Base-by-base conservation (phyloP, 257 asterid species). In the Petunia axillaris region DNA sequence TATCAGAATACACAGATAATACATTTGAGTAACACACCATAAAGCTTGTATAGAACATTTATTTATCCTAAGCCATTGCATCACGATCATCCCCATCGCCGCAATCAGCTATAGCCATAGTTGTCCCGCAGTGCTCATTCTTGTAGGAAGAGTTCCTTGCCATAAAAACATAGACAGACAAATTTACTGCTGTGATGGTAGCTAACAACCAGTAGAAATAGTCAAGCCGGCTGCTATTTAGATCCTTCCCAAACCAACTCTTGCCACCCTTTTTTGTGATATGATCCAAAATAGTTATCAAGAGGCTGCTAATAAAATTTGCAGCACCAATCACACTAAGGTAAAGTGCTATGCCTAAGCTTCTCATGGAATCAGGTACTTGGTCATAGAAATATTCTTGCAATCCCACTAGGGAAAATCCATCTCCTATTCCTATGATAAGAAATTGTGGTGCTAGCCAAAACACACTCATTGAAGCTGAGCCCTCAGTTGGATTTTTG, bases 361-460 rank as follows among this genome's bases (percentile, higher is more conserved):
- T 92, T 63, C 98, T 88, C 99, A 95, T 93, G 14, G 95, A 88
- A 77, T 95, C 98, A 1, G 99, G 98, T 4, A 93, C 97, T 65
- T 93, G 97, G 40, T 91, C 98, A 58, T 95, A 95, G 71, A 91
- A 94, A 75, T 85, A 93, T 85, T 91, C 97, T 70, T 96, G 99
- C 78, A 96, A 55, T 0, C 99, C 99, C 25, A 96, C 99, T 0
- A 96, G 82, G 0, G 95, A 78, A 65, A 94, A 96, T 1, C 92
- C 97, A 41, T 96, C 98, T 0, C 87, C 98, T 0, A 90, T 75
- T 1, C 97, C 97, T 15, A 94, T 84, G 13, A 90, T 88, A 2
- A 94, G 38, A 78, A 92, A 96, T 58, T 96, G 98, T 0, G 99
- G 99, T 1, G 91, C 92, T 41, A 96, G 83, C 99, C 99, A 96